A percentile compares a stretch with the other conserved stretches of the same genome.
These are phyloP conservation scores for Arctium lappa DNA, from an alignment of 129 eudicot species.

Conservation along the genomic window DNA sequence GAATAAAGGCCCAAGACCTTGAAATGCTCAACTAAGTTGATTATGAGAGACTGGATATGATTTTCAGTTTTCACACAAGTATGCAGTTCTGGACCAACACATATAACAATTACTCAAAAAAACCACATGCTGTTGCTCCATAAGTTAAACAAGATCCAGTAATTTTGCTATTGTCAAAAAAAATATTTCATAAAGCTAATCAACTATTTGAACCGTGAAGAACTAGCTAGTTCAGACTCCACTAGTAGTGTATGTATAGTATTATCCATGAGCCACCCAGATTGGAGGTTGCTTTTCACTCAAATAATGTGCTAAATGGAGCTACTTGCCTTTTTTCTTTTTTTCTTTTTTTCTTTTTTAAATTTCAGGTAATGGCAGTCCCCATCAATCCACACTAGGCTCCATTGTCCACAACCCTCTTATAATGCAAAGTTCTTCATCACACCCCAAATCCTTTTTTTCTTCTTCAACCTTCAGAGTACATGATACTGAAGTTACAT, in stretches of 20 bases:
- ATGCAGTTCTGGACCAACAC: not conserved
- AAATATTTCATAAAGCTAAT: not conserved
- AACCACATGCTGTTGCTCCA: not conserved
- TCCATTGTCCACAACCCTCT: slow-evolving; percentile 16
- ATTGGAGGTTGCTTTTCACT: not conserved
- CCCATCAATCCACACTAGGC: slow-evolving; percentile 17
- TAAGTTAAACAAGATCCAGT: not conserved
- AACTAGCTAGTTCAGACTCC: not conserved
- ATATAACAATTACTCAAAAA: not conserved
- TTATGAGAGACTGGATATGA: not conserved
- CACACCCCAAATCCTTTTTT: slow-evolving; percentile 3
- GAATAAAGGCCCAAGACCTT: not conserved
- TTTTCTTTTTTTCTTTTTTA: too few species aligned
- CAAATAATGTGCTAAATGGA: slow-evolving; percentile 4
- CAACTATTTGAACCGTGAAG: not conserved
- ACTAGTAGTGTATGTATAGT: too few species aligned
- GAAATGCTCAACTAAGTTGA: not conserved
- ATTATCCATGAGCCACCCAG: not conserved
- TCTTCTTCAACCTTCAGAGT: slow-evolving; percentile 6
- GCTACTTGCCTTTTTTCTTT: not conserved
- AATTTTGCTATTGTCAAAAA: not conserved
- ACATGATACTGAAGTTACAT: not conserved
- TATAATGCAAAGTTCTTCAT: not conserved
- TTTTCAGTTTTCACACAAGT: not conserved
- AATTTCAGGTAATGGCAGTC: slow-evolving; percentile 22